Conservation (phyloP, 2,329 filamentous ascomycete species). For the Mollisiaceae sp. region DNA sequence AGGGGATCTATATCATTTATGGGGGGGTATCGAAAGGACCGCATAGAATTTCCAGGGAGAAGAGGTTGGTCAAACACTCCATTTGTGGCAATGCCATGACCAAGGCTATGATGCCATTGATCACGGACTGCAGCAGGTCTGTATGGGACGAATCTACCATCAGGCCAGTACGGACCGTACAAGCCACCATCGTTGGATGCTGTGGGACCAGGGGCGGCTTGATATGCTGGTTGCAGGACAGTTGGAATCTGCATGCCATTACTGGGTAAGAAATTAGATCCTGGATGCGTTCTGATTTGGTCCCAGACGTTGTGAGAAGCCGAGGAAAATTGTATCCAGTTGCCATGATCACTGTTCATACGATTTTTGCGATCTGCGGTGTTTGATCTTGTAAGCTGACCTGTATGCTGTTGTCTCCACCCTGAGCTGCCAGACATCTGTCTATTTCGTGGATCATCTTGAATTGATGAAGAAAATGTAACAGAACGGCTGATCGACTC, state of each 20-base stretch:
- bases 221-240: conserved; percentile 62
- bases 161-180: conserved; percentile 67
- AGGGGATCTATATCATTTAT: conserved; percentile 21
- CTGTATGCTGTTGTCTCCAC: conserved; percentile 38
- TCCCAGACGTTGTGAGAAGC: conserved; percentile 35
- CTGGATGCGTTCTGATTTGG: conserved; percentile 35
- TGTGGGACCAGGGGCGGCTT: conserved; percentile 61
- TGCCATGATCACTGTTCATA: conserved; percentile 26
- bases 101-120: conserved; percentile 46
- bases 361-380: conserved; percentile 18
- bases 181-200: conserved; percentile 60
- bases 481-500: conserved; percentile 21
- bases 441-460: conserved; percentile 25
- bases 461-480: conserved; percentile 16
- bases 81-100: conserved; percentile 22
- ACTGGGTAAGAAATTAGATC: conserved; percentile 38
- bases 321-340: conserved; percentile 34
- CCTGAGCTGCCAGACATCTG: conserved; percentile 32
- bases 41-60: conserved; percentile 22
- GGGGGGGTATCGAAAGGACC: conserved; percentile 23
- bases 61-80: conserved; percentile 20
- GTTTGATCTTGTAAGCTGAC: conserved; percentile 20
- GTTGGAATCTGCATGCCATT: conserved; percentile 58
- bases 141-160: conserved; percentile 60
- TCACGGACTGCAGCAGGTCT: conserved; percentile 62